Base-by-base conservation (phyloP, 2,329 filamentous ascomycete species). In the Monilinia fructigena region DNA sequence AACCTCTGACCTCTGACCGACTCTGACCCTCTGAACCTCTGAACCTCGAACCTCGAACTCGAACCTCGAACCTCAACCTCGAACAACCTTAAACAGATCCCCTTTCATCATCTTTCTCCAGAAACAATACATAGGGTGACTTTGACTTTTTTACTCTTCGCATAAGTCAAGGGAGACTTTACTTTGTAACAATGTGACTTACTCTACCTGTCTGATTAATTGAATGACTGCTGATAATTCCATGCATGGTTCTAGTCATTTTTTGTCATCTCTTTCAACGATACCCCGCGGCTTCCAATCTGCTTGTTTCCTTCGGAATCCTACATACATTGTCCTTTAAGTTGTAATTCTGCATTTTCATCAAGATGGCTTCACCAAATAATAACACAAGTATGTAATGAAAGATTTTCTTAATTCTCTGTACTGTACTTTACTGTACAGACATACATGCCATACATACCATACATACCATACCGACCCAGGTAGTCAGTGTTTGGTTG, bases 291-390 rank as follows among this genome's bases (percentile, higher is more conserved):
- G 69, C 68, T 28, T 65, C 66, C 68, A n/a, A 69, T 53, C 55
- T 66, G 50, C 50, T 14, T 63, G 18, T 66, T 63, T n/a, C 45
- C 58, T 65, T 31, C 66, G 38, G 48, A 52, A 67, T 53, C 18
- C 28, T 65, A 16, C 66, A 38, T 56, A 40, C 53, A 68, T 40
- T 53, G 55, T 63, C 42, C 52, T 55, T 66, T 59, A 66, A 68
- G 65, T 65, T 58, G 65, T 72, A 69, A 68, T 67, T 52, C 58
- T 67, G 67, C 63, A 67, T 38, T 63, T 14, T 56, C 52, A 65
- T 68, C 55, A 74, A 70, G 63, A 76, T 76, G 74, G 71, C 73
- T 69, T 73, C 73, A 58, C 74, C 75, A 71, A 72, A 76, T 54
- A 75, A 50, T 50, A 50, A 14, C 40, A 42, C 40, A 42, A 71